phyloP scores from a whole-genome alignment of 352 stramenopile species.

The Globisporangium megalacanthum region DNA sequence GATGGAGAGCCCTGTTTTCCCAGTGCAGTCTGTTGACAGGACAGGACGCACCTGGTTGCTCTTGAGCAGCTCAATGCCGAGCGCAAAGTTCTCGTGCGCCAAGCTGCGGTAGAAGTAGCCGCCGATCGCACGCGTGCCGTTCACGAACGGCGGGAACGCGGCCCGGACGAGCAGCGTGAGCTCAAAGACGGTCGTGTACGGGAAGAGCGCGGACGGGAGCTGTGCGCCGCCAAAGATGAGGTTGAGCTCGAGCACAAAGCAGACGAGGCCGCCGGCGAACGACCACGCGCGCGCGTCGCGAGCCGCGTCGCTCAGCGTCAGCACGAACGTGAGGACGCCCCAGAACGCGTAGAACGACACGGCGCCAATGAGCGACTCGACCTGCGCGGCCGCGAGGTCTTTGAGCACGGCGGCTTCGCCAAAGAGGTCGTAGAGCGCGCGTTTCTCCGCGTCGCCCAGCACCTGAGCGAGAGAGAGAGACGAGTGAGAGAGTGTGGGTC shows the following conservation, averaged over 20 bases:
- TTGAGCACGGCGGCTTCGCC: constrained; percentile 87
- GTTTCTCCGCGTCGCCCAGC: constrained; percentile 88
- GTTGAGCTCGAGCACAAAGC: constrained; percentile 93
- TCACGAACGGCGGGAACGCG: constrained; percentile 95
- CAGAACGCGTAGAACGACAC: constrained; percentile 95
- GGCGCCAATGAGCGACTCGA: constrained; percentile 89
- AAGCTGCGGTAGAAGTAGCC: constrained; percentile 84
- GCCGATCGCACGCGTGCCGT: constrained; percentile 94
- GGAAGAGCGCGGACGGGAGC: constrained; percentile 59
- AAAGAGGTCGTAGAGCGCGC: constrained; percentile 96
- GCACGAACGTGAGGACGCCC: constrained; percentile 93
- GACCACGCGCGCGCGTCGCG: constrained; percentile 90
- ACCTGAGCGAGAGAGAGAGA: constrained; percentile 17
- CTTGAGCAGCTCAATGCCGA: constrained; percentile 73
- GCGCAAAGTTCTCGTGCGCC: constrained; percentile 61
- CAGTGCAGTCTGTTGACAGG: too few species aligned
- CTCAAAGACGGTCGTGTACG: constrained; percentile 88
- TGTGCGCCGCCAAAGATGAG: constrained; percentile 66
- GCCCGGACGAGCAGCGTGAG: constrained; percentile 90
- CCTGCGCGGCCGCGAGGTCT: constrained; percentile 82
- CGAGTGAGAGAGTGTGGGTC: neutral
- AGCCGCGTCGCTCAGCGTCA: constrained; percentile 91
- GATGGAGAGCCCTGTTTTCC: too few species aligned
- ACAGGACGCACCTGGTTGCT: constrained; percentile 54
- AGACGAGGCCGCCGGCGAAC: constrained; percentile 91